Evolutionary conservation across 176 grass and related monocot genomes (phyloP), one percentile per base, ranked within the genome.

Genomic region (Musa acuminata): DNA sequence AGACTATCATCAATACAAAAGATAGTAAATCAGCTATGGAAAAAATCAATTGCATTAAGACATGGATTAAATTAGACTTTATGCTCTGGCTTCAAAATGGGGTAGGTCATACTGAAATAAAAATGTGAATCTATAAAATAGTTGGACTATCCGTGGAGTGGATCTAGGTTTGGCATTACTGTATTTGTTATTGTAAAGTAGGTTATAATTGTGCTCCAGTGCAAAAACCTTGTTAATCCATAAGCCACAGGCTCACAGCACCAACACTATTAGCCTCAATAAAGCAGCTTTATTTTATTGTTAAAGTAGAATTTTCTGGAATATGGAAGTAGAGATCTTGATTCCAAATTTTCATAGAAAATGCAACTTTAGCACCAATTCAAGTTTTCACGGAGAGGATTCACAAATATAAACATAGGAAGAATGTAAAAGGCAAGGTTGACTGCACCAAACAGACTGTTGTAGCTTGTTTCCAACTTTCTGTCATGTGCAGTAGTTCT

Each of bases 1-100:
- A 81, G 48, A 78, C 52, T 25, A 24, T 24, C 55, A 29, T 27
- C 52, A 53, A 79, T 35, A 71, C 29, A 50, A 49, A 43, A 67
- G 11, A 67, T 4, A 76, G 9, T 8, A 71, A 51, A 21, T 17
- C 10, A 19, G n/a, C 20, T n/a, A 29, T 9, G 25, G 20, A 49
- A 69, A 69, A 8, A 70, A 70, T 70, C 67, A 70, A 20, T 51
- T 43, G 35, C 35, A 43, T 43, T 43, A 43, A 5, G 35, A 43
- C 35, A 43, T 43, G 3, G 35, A 43, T 43, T 43, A 43, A 43
- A 43, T 43, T 6, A 43, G 35, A 6, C 35, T 43, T 43, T 43
- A 43, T 6, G 35, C 35, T 43, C 35, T 43, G 35, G 35, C 35
- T 6, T 6, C 35, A 43, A 43, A 43, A 43, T 43, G 35, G 35